Percentiles rank a stretch among this genome's conserved stretches.
Evolutionary conservation across 1,284 basidiomycete genomes (phyloP).

Genomic region (Puccinia polysora): DNA sequence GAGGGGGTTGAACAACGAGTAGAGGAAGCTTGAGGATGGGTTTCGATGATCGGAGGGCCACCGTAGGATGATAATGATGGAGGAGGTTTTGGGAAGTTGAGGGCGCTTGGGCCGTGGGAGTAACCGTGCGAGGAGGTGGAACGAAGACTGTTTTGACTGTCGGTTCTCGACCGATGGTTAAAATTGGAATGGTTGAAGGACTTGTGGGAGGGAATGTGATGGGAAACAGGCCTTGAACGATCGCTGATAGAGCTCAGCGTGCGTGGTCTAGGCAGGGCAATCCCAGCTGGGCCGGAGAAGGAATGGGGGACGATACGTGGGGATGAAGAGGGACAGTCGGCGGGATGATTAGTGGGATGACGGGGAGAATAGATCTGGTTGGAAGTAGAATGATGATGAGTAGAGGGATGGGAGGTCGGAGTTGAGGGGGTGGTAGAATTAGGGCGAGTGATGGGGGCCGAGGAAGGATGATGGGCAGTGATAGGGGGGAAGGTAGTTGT

Average conservation of each 20-base stretch:
- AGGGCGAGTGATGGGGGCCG: slow-evolving; percentile 2
- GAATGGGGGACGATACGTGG: background rate
- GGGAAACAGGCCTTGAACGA: slow-evolving; percentile 15
- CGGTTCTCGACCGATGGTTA: background rate
- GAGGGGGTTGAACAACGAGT: slow-evolving; percentile 1
- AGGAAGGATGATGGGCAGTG: background rate
- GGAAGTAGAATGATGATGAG: slow-evolving; percentile 1
- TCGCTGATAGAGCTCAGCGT: slow-evolving; percentile 17
- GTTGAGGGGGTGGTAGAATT: background rate
- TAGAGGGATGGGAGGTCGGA: background rate
- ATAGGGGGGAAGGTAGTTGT: background rate
- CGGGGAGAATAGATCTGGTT: background rate
- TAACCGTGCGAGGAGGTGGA: slow-evolving; percentile 11
- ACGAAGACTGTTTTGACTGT: background rate
- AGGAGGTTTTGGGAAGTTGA: background rate
- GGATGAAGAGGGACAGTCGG: too few relatives aligned
- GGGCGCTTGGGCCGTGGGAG: slow-evolving; percentile 6
- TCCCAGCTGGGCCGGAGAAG: background rate
- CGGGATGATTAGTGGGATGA: background rate
- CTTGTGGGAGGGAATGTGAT: background rate
- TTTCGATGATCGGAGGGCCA: too few relatives aligned
- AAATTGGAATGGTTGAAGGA: background rate
- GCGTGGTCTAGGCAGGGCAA: slow-evolving; percentile 12
- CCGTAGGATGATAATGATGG: too few relatives aligned
- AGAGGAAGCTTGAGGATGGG: slow-evolving; percentile 4